Evolutionary conservation across 106 monocot species (phyloP), one percentile per base, ranked within the genome.

Genomic region (Alisma plantagoaquatica): DNA sequence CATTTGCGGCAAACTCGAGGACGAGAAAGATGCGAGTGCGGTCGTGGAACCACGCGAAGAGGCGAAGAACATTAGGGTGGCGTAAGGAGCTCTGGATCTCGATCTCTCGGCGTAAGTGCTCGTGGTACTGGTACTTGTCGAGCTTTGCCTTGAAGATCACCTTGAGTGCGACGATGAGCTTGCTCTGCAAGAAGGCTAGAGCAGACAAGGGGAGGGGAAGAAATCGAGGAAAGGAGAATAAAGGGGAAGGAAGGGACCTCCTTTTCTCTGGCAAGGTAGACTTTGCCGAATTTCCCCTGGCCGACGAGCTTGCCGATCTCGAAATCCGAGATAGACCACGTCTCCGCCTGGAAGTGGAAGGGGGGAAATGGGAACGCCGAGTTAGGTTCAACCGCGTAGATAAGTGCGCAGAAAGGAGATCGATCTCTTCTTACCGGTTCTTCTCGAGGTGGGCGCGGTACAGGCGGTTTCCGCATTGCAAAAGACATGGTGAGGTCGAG

Each of bases 231-330:
- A 14, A 6, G 9, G 9, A 7, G 14, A 53, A 20, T 11, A 14
- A 29, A 29, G 31, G 47, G 35, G 19, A 7, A 27, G 11, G 6
- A 38, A 7, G n/a, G 15, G 3, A 86, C 92, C 76, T 92, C 29
- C 26, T 59, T 73, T 54, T 92, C 92, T 41, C 92, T 35, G 6
- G 86, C 86, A 21, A 92, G 68, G 56, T 86, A 92, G 33, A 86
- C 92, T 57, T 79, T 79, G 19, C 92, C 92, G 56, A 92, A 92
- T 58, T 86, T 92, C 0, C 92, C 92, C 53, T 86, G 82, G 49
- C 92, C 92, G 26, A 92, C 70, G 76, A 54, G 68, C 69, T 77
- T 82, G 0, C 92, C 92, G 69, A 87, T 92, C 72, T 92, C 92
- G 65, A 92, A 92, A 43, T 92, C 83, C 20, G 41, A 50, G 29